Conservation (phyloP, 2,329 filamentous ascomycete species). For the Cordyceps cateniannulata region DNA sequence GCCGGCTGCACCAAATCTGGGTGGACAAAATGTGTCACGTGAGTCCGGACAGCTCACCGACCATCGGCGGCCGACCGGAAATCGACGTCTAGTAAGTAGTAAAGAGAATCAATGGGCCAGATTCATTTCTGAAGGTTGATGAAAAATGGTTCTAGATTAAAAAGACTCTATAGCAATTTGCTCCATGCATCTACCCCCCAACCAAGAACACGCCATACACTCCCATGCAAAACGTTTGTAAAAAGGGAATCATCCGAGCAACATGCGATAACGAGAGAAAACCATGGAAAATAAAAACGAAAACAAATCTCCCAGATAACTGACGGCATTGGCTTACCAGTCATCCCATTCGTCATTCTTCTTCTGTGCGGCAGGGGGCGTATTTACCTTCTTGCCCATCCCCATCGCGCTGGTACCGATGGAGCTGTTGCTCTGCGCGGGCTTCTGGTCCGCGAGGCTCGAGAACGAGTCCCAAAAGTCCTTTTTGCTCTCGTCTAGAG, state of each 20-base stretch:
- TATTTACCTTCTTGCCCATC: slow-evolving; percentile 38
- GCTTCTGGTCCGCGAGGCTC: slow-evolving; percentile 49
- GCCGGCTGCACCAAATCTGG: slow-evolving; percentile 33
- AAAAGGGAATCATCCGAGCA: slow-evolving; percentile 3
- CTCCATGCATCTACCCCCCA: slow-evolving; percentile 2
- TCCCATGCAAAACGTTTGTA: slow-evolving; percentile 7
- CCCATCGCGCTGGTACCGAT: slow-evolving; percentile 57
- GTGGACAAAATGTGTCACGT: slow-evolving; percentile 27
- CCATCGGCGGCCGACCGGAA: slow-evolving; percentile 11
- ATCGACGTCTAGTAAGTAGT: neutral
- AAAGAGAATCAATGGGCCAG: neutral
- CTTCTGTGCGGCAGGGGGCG: slow-evolving; percentile 30
- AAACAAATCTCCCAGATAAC: neutral
- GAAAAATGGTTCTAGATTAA: neutral
- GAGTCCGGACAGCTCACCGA: slow-evolving; percentile 18
- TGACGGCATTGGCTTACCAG: slow-evolving; percentile 36
- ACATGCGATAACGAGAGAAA: neutral
- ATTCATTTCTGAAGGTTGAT: neutral
- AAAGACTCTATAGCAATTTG: slow-evolving; percentile 3
- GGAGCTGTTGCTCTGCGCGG: slow-evolving; percentile 34
- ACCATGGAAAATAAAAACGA: neutral
- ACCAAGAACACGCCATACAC: slow-evolving; percentile 11
- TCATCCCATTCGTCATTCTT: slow-evolving; percentile 60
- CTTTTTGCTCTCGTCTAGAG: slow-evolving; percentile 59
- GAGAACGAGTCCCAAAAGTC: slow-evolving; percentile 94